Percentiles rank a stretch among this genome's conserved stretches.
Evolutionary conservation across 139 green algal species (phyloP).

Genomic region (Yamagishiella unicocca): DNA sequence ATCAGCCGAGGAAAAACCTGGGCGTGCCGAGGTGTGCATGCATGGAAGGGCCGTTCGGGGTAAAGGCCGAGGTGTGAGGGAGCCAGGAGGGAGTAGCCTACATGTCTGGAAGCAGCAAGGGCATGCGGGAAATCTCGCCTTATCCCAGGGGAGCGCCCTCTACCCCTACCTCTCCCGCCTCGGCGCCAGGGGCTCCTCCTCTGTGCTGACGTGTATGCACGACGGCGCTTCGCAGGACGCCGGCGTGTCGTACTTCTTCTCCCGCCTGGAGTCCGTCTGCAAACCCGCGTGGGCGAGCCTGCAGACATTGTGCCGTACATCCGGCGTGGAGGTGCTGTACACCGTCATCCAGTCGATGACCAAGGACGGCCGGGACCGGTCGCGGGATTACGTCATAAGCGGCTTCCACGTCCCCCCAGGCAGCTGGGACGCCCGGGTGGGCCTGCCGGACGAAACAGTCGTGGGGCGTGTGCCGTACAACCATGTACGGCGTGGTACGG

Average conservation of each 20-base stretch:
- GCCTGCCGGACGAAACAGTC: no score
- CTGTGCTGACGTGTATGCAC: not conserved
- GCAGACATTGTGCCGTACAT: conserved; percentile 6
- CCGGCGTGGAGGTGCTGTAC: conserved; percentile 75
- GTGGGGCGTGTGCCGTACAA: no score
- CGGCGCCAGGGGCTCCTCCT: not conserved
- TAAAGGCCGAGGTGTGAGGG: no score
- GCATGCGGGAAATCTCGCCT: not conserved
- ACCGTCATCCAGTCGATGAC: conserved; percentile 74
- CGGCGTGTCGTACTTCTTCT: conserved; percentile 46
- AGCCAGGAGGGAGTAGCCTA: no score
- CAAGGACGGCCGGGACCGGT: conserved; percentile 71
- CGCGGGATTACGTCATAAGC: conserved; percentile 81
- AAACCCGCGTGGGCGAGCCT: conserved; percentile 39
- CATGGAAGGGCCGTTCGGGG: no score
- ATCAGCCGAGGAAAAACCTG: not conserved
- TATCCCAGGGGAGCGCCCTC: not conserved
- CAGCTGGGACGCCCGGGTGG: conserved; percentile 68
- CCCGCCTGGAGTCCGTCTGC: conserved; percentile 20
- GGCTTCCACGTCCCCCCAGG: conserved; percentile 84
- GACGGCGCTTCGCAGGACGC: not conserved
- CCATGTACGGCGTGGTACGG: no score
- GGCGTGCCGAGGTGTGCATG: not conserved
- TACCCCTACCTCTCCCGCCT: not conserved
- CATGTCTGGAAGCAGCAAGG: not conserved